A percentile compares a stretch with the other conserved stretches of the same genome.
Conservation (phyloP, 345 rosid genomes). For the Euclidium syriacum region DNA sequence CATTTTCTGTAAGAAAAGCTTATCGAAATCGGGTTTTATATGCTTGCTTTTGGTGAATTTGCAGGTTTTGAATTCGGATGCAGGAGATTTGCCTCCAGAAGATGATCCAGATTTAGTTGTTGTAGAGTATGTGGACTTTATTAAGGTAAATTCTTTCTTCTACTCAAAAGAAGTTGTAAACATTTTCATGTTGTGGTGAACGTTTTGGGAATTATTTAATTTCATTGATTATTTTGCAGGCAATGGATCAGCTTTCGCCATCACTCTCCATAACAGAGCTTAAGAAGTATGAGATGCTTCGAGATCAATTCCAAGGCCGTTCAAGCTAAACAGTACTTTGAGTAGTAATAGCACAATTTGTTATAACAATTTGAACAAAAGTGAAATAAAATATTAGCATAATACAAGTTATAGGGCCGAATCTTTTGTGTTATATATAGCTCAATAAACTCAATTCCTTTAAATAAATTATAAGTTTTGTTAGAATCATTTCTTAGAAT, state of each 20-base stretch:
- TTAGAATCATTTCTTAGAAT: no score
- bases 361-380: no score
- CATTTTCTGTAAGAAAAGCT: background rate
- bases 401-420: no score
- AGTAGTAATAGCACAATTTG: background rate
- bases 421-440: no score
- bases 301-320: conserved; percentile 69
- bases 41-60: conserved; percentile 4
- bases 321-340: conserved; percentile 12
- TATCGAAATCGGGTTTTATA: background rate
- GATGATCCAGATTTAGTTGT: conserved; percentile 57
- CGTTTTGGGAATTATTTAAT: no score
- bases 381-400: no score
- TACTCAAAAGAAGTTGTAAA: background rate
- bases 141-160: conserved; percentile 51
- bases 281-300: conserved; percentile 73
- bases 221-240: conserved; percentile 49
- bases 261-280: conserved; percentile 87
- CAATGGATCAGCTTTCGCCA: conserved; percentile 72
- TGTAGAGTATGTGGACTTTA: conserved; percentile 64
- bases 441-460: no score
- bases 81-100: conserved; percentile 34
- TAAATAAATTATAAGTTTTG: no score
- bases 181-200: no score
- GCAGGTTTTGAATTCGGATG: conserved; percentile 51